Base-by-base conservation (phyloP, 169 alveolate species). In the Besnoitia besnoiti region DNA sequence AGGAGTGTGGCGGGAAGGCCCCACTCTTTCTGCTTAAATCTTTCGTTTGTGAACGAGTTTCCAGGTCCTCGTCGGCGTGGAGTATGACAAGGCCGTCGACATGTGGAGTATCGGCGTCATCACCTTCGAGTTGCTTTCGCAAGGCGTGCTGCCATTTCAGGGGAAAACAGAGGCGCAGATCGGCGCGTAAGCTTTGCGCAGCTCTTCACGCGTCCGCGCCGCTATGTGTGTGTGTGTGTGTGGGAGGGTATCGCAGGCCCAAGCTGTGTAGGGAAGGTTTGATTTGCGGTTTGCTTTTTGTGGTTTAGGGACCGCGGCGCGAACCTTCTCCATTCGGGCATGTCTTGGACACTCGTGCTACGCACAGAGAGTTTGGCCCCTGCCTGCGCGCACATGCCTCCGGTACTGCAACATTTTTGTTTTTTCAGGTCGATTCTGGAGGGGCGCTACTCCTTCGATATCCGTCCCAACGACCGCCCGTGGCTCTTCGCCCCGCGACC, bases 101-200 rank as follows among this genome's bases (percentile, higher is more conserved):
- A 39, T 87, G 77, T 87, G 92, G 92, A 87, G 92, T 84, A 44
- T 87, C 39, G 92, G 92, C 33, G 85, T 87, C 40, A 40, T 87
- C 40, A 33, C 92, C 42, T 87, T 67, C 30, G 92, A 87, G 35
- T 67, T 87, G 12, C 92, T 87, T 46, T 39, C 87, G 42, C 47
- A 49, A 30, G 92, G 92, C 47, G 51, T 37, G 10, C 92, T 87
- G 16, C 92, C 92, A n/a, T 87, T 87, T 47, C 61, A 84, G 10
- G 92, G 92, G 7, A 87, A 67, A 19, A 67, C 92, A 24, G 84
- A 44, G n/a, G n/a, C 21, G 39, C 73, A 62, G 27, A 55, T 87
- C 40, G 73, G 49, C 61, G 33, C 33, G 92, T 55, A 87, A 67
- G 92, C n/a, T n/a, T n/a, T n/a, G n/a, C n/a, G n/a, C n/a, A n/a